Evolutionary conservation across 1,284 basidiomycete species (phyloP).

Genomic region (Anthracocystis setariae): DNA sequence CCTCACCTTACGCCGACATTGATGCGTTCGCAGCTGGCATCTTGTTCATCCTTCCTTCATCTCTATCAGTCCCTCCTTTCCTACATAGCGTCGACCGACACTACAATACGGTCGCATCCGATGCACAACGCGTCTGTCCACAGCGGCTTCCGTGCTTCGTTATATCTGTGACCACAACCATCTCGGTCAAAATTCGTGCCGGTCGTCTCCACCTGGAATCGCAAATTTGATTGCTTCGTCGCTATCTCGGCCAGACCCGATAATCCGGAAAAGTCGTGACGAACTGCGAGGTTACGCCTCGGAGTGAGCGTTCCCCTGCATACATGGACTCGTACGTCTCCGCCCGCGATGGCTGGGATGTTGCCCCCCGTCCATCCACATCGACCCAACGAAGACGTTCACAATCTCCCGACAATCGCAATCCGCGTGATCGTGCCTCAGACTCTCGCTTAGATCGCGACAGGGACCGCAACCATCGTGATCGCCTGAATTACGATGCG

Average conservation of each 20-base stretch:
- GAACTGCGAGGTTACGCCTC: background rate
- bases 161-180: too few relatives aligned
- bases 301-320: conserved; percentile 3
- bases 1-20: too few relatives aligned
- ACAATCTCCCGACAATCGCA: conserved; percentile 10
- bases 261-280: too few relatives aligned
- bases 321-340: conserved; percentile 10
- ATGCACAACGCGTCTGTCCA: background rate
- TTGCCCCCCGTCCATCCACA: conserved; percentile 3
- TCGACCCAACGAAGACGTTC: conserved; percentile 13
- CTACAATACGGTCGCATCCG: background rate
- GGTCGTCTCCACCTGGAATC: too few relatives aligned
- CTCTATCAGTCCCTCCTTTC: too few relatives aligned
- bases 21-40: too few relatives aligned
- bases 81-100: too few relatives aligned
- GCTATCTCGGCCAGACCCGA: too few relatives aligned
- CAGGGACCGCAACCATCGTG: background rate
- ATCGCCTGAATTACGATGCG: conserved; percentile 8
- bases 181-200: too few relatives aligned
- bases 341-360: conserved; percentile 9
- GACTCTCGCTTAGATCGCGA: conserved; percentile 3
- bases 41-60: too few relatives aligned
- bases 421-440: background rate
- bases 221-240: too few relatives aligned
- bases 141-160: too few relatives aligned